These are phyloP conservation scores for Meira miltonrushii DNA, from an alignment of 1,284 basidiomycete genomes.

Conservation along the genomic window DNA sequence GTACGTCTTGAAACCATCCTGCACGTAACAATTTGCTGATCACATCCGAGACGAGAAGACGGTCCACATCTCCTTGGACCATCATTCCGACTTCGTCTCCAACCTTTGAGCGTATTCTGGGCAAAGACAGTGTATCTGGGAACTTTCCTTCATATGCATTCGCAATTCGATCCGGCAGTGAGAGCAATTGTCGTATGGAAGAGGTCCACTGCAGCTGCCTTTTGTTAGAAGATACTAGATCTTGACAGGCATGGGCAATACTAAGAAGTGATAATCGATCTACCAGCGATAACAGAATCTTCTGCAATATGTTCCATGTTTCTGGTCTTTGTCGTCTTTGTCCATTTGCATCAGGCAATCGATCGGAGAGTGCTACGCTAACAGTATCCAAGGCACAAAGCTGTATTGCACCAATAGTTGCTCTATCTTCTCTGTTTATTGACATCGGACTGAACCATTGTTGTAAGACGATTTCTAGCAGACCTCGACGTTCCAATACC, in stretches of 20 bases:
- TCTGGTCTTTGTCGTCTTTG: too few species aligned
- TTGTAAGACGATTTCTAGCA: not conserved
- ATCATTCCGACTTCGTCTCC: not conserved
- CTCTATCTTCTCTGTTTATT: too few species aligned
- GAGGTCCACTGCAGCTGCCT: not conserved
- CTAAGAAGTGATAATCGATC: too few species aligned
- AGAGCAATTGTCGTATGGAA: not conserved
- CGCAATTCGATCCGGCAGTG: not conserved
- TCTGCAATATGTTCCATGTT: too few species aligned
- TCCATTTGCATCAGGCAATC: too few species aligned
- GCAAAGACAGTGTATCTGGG: not conserved
- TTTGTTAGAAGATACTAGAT: too few species aligned
- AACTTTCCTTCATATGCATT: slow-evolving; percentile 1
- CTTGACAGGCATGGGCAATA: too few species aligned
- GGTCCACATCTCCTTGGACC: not conserved
- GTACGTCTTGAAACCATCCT: not conserved
- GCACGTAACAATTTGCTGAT: not conserved
- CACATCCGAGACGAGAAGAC: not conserved
- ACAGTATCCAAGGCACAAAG: too few species aligned
- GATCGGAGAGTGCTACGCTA: too few species aligned
- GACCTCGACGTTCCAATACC: not conserved
- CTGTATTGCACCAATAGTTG: too few species aligned
- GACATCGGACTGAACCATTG: not conserved
- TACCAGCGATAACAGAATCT: too few species aligned
- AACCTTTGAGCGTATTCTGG: not conserved